These are phyloP conservation scores for Fusarium compactum DNA, from an alignment of 2,329 filamentous ascomycete species.

Conservation along the genomic window DNA sequence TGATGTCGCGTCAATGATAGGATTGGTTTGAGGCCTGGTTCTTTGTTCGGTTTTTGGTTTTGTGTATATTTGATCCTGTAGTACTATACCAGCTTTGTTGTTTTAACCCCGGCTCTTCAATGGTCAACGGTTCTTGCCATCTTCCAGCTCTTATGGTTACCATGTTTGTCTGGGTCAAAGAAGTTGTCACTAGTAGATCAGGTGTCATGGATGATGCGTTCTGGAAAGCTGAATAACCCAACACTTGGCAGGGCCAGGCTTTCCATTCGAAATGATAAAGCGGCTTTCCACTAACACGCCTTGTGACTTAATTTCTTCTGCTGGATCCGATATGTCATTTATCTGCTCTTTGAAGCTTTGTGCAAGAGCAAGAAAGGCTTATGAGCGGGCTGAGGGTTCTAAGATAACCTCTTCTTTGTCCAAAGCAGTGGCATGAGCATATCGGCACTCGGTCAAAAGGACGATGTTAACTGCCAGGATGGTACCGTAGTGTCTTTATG, in stretches of 20 bases:
- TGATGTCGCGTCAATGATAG: background rate
- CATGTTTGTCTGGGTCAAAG: too few species aligned
- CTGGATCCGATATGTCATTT: background rate
- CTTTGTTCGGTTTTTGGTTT: background rate
- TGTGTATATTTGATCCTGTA: background rate
- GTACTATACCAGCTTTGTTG: background rate
- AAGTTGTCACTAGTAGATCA: too few species aligned
- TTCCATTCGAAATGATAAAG: too few species aligned
- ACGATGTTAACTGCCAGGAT: background rate
- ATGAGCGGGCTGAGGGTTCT: background rate
- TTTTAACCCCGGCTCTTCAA: background rate
- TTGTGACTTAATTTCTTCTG: too few species aligned
- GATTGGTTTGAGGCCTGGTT: background rate
- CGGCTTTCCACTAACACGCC: too few species aligned
- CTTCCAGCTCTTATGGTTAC: too few species aligned
- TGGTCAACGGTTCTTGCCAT: too few species aligned
- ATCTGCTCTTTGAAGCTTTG: background rate
- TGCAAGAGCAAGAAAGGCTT: background rate
- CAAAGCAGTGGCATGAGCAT: background rate
- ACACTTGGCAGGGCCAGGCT: too few species aligned
- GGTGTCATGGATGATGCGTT: too few species aligned
- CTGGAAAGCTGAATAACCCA: too few species aligned
- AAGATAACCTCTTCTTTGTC: background rate
- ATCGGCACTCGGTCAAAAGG: background rate
- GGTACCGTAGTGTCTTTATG: too few species aligned